These are phyloP conservation scores for Phialophora macrospora DNA, from an alignment of 2,329 filamentous ascomycete genomes.

Conservation along the genomic window DNA sequence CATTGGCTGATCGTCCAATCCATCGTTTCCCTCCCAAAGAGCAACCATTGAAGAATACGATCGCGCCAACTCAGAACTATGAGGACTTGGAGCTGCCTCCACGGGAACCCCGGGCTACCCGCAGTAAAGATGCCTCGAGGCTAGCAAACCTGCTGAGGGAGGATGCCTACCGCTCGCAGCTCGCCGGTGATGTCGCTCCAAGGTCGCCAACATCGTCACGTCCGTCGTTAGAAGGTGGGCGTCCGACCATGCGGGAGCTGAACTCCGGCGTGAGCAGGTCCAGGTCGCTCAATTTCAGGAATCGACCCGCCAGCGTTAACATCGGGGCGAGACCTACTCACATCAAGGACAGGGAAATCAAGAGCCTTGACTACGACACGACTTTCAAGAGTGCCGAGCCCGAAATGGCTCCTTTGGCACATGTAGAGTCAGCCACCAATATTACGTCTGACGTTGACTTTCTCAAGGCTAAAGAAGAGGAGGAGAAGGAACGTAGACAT, in stretches of 20 bases:
- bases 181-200: slow-evolving; percentile 40
- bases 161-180: slow-evolving; percentile 36
- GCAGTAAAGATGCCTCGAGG: slow-evolving; percentile 44
- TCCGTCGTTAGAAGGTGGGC: slow-evolving; percentile 72
- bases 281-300: slow-evolving; percentile 68
- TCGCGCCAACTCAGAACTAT: slow-evolving; percentile 40
- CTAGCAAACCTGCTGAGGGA: slow-evolving; percentile 42
- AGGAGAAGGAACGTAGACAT: slow-evolving; percentile 64
- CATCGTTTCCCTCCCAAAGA: slow-evolving; percentile 58
- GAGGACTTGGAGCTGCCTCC: slow-evolving; percentile 17
- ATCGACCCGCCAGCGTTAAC: slow-evolving; percentile 80
- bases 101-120: slow-evolving; percentile 22
- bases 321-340: slow-evolving; percentile 83
- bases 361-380: slow-evolving; percentile 30
- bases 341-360: slow-evolving; percentile 73
- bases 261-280: slow-evolving; percentile 63
- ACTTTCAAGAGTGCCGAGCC: slow-evolving; percentile 34
- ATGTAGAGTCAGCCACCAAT: slow-evolving; percentile 63
- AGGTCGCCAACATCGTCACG: slow-evolving; percentile 64
- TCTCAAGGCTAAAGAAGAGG: slow-evolving; percentile 73
- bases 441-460: slow-evolving; percentile 84
- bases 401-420: slow-evolving; percentile 31
- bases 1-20: slow-evolving; percentile 50
- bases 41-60: slow-evolving; percentile 49
- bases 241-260: slow-evolving; percentile 67